Evolutionary conservation across 1,284 basidiomycete species (phyloP).

Genomic region (Anthracocystis panici-leucophaei): DNA sequence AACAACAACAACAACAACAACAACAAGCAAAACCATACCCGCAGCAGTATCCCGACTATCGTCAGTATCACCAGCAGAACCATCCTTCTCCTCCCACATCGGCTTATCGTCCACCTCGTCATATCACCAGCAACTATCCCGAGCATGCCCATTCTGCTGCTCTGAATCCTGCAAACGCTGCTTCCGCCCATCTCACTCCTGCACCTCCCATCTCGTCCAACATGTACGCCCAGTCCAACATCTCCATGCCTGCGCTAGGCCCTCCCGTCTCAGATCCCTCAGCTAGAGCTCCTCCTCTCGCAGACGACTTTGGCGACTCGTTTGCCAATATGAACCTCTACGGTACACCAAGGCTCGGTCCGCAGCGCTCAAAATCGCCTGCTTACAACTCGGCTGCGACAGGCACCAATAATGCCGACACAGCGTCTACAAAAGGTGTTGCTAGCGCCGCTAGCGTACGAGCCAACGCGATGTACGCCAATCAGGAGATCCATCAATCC

Average conservation of each 20-base stretch:
- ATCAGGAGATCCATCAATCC: constrained; percentile 61
- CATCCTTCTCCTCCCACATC: constrained; percentile 31
- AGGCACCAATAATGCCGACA: neutral
- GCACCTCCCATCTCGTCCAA: constrained; percentile 22
- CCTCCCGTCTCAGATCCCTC: constrained; percentile 17
- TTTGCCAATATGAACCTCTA: constrained; percentile 59
- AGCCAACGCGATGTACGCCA: constrained; percentile 59
- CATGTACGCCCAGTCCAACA: constrained; percentile 63
- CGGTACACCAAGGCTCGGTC: constrained; percentile 50
- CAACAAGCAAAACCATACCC: constrained; percentile 18
- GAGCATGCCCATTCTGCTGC: constrained; percentile 35
- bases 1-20: constrained; percentile 22
- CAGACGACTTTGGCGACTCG: constrained; percentile 55
- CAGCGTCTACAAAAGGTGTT: constrained; percentile 14
- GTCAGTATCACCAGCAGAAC: constrained; percentile 14
- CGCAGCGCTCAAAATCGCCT: constrained; percentile 40
- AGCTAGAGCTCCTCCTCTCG: constrained; percentile 49
- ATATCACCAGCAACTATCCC: constrained; percentile 43
- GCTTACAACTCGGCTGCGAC: constrained; percentile 2
- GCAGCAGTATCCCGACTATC: constrained; percentile 26
- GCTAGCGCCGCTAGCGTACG: constrained; percentile 34
- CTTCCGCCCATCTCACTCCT: constrained; percentile 21
- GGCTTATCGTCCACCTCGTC: constrained; percentile 24
- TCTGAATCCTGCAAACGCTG: constrained; percentile 22
- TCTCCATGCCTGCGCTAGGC: constrained; percentile 59